These are phyloP conservation scores for Citrus australasica DNA, from an alignment of 345 rosid genomes.

Conservation along the genomic window DNA sequence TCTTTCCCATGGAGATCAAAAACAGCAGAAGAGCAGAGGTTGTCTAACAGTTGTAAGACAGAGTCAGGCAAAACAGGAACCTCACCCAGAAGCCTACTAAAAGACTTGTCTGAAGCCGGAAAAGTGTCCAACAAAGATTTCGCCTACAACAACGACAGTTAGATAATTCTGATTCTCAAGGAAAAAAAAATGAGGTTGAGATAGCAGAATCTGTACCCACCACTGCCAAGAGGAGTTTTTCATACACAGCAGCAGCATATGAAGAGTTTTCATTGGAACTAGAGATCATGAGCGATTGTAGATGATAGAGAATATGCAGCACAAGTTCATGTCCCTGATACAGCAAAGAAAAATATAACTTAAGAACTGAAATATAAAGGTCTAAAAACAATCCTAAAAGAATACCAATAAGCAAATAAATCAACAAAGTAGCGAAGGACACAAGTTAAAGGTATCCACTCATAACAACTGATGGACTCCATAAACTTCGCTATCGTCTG, in stretches of 20 bases:
- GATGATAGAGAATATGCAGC: slow-evolving; percentile 74
- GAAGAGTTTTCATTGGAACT: slow-evolving; percentile 47
- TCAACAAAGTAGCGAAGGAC: not conserved
- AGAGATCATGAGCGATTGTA: slow-evolving; percentile 48
- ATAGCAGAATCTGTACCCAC: slow-evolving; percentile 40
- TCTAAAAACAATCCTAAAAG: not conserved
- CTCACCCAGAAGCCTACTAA: slow-evolving; percentile 91
- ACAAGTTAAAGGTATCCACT: not conserved
- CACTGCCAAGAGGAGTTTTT: slow-evolving; percentile 77
- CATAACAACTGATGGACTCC: not conserved
- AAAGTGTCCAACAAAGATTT: slow-evolving; percentile 74
- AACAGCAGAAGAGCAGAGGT: slow-evolving; percentile 69
- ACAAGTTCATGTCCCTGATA: slow-evolving; percentile 92
- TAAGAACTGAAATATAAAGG: slow-evolving; percentile 14
- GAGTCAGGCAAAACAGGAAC: slow-evolving; percentile 80
- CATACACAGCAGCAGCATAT: slow-evolving; percentile 54
- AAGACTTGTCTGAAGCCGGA: slow-evolving; percentile 95
- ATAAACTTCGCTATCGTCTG: not conserved
- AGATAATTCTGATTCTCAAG: slow-evolving; percentile 18
- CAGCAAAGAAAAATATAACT: slow-evolving; percentile 5
- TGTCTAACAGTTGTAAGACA: slow-evolving; percentile 64
- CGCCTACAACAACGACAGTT: slow-evolving; percentile 47
- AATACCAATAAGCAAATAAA: slow-evolving; percentile 1
- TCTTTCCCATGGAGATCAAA: slow-evolving; percentile 59
- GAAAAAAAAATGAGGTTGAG: slow-evolving; percentile 9